Percentiles rank a stretch among this genome's conserved stretches.
Evolutionary conservation across 2,329 filamentous ascomycete genomes (phyloP).

Genomic region (Aspergillus ochraceoroseus): DNA sequence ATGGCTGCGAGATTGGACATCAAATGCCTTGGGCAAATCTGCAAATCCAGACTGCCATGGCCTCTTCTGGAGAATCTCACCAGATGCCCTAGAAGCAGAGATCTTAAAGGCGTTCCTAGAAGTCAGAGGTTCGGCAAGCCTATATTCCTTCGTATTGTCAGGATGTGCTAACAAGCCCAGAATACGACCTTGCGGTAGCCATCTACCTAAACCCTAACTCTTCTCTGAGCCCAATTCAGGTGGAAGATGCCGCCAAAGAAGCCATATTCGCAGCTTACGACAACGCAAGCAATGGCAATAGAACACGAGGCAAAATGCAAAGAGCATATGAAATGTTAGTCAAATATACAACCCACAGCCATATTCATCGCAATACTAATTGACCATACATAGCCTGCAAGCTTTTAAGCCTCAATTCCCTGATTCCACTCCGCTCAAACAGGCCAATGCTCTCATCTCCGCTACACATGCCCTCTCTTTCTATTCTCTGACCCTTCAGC

Average conservation of each 20-base stretch:
- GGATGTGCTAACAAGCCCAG: constrained; percentile 25
- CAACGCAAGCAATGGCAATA: constrained; percentile 62
- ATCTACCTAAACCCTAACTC: constrained; percentile 35
- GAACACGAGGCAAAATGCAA: constrained; percentile 58
- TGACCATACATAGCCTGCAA: constrained; percentile 32
- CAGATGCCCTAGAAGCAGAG: constrained; percentile 51
- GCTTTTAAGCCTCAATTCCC: constrained; percentile 43
- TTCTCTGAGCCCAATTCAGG: constrained; percentile 42
- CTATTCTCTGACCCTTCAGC: constrained; percentile 60
- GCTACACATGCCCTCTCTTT: constrained; percentile 62
- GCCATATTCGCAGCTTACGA: constrained; percentile 57
- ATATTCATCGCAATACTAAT: not conserved
- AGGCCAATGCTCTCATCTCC: constrained; percentile 52
- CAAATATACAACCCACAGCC: not conserved
- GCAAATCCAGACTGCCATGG: constrained; percentile 37
- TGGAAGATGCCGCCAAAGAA: constrained; percentile 51
- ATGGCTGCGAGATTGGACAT: constrained; percentile 59
- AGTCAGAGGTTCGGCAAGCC: constrained; percentile 45
- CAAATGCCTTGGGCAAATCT: constrained; percentile 21
- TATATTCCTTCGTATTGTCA: not conserved
- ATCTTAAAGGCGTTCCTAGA: constrained; percentile 54
- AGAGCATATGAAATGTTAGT: constrained; percentile 54
- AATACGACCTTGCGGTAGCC: constrained; percentile 42
- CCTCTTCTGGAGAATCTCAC: constrained; percentile 48
- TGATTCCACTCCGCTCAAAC: constrained; percentile 37